These are phyloP conservation scores for Kazachstania psychrophila DNA, from an alignment of 805 yeast genomes.

Conservation along the genomic window DNA sequence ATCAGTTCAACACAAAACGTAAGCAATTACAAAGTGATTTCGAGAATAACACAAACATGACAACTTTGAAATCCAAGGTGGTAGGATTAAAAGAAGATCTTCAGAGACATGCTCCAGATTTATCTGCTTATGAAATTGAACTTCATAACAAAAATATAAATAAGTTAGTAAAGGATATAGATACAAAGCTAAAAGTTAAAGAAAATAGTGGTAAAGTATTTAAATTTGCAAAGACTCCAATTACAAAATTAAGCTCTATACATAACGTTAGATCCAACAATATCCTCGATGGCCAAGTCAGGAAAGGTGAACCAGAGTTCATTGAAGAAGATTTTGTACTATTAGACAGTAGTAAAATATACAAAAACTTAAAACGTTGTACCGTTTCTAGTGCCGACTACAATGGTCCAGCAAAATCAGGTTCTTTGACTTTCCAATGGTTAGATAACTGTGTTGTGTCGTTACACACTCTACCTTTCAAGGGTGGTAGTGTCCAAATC, in stretches of 20 bases:
- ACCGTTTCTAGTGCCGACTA: slow-evolving; percentile 3
- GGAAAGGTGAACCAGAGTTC: slow-evolving; percentile 1
- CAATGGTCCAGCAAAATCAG: slow-evolving; percentile 4
- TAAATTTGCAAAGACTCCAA: slow-evolving; percentile 1
- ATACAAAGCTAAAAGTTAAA: background rate
- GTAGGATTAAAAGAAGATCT: background rate
- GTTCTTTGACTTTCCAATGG: slow-evolving; percentile 16
- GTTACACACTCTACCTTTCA: slow-evolving; percentile 12
- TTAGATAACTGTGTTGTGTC: slow-evolving; percentile 10
- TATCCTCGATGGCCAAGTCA: background rate
- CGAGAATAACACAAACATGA: background rate
- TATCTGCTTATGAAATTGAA: slow-evolving; percentile 1
- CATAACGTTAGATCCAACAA: background rate
- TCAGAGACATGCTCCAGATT: slow-evolving; percentile 2
- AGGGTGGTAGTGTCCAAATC: slow-evolving; percentile 20
- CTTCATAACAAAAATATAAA: slow-evolving; percentile 1
- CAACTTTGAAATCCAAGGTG: background rate
- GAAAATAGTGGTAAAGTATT: background rate
- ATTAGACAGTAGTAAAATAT: slow-evolving; percentile 3
- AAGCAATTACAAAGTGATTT: background rate
- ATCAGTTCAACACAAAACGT: background rate
- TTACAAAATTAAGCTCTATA: background rate
- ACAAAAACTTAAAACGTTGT: slow-evolving; percentile 10
- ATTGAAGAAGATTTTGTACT: slow-evolving; percentile 3
- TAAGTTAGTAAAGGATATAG: background rate